Conservation (phyloP, 2,329 filamentous ascomycete genomes). For the Chalaropsis thielavioides region DNA sequence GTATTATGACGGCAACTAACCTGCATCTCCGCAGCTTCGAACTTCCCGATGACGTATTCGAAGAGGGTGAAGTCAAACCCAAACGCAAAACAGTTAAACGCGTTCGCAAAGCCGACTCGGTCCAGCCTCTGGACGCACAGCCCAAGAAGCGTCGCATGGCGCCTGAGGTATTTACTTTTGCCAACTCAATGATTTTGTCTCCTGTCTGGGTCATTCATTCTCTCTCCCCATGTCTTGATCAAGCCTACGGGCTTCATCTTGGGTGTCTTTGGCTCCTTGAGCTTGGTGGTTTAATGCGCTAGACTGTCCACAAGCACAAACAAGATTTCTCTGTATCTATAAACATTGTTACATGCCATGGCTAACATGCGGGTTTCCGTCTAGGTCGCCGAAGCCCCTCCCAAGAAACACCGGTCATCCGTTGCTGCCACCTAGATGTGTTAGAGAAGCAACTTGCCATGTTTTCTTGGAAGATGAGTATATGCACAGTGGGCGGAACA, state of each 20-base stretch:
- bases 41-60: conserved; percentile 81
- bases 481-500: background rate
- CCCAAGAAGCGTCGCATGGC: conserved; percentile 36
- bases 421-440: background rate
- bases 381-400: background rate
- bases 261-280: background rate
- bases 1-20: background rate
- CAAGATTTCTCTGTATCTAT: no score
- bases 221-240: background rate
- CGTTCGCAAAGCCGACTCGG: conserved; percentile 21
- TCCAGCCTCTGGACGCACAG: conserved; percentile 26
- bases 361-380: background rate
- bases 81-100: conserved; percentile 38
- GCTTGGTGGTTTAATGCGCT: background rate
- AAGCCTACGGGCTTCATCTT: background rate
- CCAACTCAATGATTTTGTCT: background rate
- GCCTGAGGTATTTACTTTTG: conserved; percentile 29
- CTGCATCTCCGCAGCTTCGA: conserved; percentile 47
- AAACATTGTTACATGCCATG: no score
- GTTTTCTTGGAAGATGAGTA: background rate
- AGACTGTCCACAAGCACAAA: background rate
- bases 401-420: background rate
- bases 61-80: conserved; percentile 60
- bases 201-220: background rate
- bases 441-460: background rate